Base-by-base conservation (phyloP, 805 yeast species). In the Ogataea glucozyma region DNA sequence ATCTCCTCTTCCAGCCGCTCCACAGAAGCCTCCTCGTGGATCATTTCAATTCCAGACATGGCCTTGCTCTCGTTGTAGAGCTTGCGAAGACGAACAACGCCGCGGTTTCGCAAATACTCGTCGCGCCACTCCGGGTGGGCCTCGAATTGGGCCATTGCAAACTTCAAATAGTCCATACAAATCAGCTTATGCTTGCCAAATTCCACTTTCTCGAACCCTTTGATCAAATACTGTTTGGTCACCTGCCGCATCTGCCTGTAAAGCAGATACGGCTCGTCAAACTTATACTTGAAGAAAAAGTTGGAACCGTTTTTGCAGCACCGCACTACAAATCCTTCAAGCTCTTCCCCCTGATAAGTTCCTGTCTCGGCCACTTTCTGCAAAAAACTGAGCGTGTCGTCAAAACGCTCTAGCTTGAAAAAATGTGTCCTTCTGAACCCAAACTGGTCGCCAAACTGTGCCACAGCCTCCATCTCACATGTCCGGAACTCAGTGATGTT, bases 251-350 rank as follows among this genome's bases (percentile, higher is more conserved):
- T 80, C 54, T 85, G 87, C 45, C 99, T 74, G 62, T 89, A 93
- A 75, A 93, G 75, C 33, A 89, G 66, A 60, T 93, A 93, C 0
- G 99, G 99, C 65, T 93, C 96, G 52, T 89, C 96, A 62, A 93
- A 93, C 64, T 93, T 93, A 69, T 71, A 93, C 65, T 93, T 93
- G 78, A 89, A 93, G 64, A 91, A 87, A 56, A 76, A 88, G 49
- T 82, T 86, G 4, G 31, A 22, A 17, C 47, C 45, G 0, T 35
- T 48, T 20, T 36, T 47, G 13, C 73, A 71, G 53, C 90, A 79
- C 42, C 99, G 73, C 4, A 93, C 72, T 1, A 93, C 99, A 68
- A 91, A 93, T 0, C 99, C 99, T 66, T 93, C 99, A 6, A 87
- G 75, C 51, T 88, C 97, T 27, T 72, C 67, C 1, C 77, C 81